A percentile compares a stretch with the other conserved stretches of the same genome.
Conservation (phyloP, 2,329 filamentous ascomycete genomes). For the Lasiodiplodia theobromae region DNA sequence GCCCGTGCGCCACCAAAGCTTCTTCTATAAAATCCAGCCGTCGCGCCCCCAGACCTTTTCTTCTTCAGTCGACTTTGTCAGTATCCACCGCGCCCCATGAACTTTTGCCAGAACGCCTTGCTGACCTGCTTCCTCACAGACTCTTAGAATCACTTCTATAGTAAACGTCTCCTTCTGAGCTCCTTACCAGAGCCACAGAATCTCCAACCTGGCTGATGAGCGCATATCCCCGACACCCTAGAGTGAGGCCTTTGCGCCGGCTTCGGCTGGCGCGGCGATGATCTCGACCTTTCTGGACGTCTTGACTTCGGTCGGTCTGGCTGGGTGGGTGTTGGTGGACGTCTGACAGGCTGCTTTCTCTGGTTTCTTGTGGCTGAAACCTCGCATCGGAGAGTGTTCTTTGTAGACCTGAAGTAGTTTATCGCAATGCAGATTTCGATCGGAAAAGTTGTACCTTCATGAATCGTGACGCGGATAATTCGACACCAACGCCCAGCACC, state of each 20-base stretch:
- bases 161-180: conserved; percentile 92
- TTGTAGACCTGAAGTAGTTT: not conserved
- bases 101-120: not conserved
- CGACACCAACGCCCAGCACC: not conserved
- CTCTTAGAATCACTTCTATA: conserved; percentile 94
- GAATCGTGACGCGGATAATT: not conserved
- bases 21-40: too few species aligned
- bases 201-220: conserved; percentile 91
- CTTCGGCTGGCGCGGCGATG: conserved; percentile 93
- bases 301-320: conserved; percentile 78
- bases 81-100: not conserved
- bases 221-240: conserved; percentile 77
- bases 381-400: not conserved
- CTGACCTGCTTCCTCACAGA: not conserved
- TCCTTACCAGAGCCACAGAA: conserved; percentile 91
- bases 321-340: conserved; percentile 78
- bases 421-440: not conserved
- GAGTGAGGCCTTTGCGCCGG: conserved; percentile 75
- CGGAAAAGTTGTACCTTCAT: not conserved
- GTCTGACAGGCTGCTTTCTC: conserved; percentile 77
- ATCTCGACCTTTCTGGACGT: conserved; percentile 79
- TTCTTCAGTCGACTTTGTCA: conserved; percentile 23
- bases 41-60: not conserved
- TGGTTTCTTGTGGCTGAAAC: conserved; percentile 13
- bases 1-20: too few species aligned